A percentile compares a stretch with the other conserved stretches of the same genome.
Evolutionary conservation across 2,329 filamentous ascomycete species (phyloP).

Genomic region (Botrytis medusae): DNA sequence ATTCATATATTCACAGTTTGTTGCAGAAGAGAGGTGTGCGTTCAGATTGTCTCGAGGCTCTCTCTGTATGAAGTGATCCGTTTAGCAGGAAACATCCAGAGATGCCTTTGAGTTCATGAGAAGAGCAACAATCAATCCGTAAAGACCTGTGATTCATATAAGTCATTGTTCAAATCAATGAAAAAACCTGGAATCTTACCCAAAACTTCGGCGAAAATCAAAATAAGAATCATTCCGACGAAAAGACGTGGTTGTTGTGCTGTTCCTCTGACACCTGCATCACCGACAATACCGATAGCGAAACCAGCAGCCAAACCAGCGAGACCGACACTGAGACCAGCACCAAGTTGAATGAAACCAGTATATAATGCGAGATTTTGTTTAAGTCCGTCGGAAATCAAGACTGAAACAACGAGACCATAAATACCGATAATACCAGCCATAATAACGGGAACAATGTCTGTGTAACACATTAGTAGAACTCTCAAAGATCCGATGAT

Average conservation of each 20-base stretch:
- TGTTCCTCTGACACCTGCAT: slow-evolving; percentile 83
- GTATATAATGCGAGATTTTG: slow-evolving; percentile 75
- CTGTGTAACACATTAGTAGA: slow-evolving; percentile 48
- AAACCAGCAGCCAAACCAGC: slow-evolving; percentile 83
- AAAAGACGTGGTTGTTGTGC: slow-evolving; percentile 68
- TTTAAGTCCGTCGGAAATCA: slow-evolving; percentile 77
- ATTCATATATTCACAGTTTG: slow-evolving; percentile 35
- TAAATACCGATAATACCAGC: slow-evolving; percentile 99
- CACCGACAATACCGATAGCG: slow-evolving; percentile 84
- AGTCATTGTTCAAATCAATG: slow-evolving; percentile 31
- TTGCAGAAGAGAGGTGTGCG: slow-evolving; percentile 33
- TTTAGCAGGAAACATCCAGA: slow-evolving; percentile 62
- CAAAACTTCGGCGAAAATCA: slow-evolving; percentile 83
- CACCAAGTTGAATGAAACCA: slow-evolving; percentile 82
- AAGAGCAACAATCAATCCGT: slow-evolving; percentile 96
- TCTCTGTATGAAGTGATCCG: slow-evolving; percentile 27
- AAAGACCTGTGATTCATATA: slow-evolving; percentile 68
- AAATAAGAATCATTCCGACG: slow-evolving; percentile 79
- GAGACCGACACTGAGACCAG: slow-evolving; percentile 78
- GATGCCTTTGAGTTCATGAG: slow-evolving; percentile 97
- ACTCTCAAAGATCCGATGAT: slow-evolving; percentile 1
- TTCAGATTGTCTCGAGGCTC: slow-evolving; percentile 35
- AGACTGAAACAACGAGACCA: slow-evolving; percentile 82
- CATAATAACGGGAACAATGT: slow-evolving; percentile 99
- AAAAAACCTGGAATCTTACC: slow-evolving; percentile 51